These are phyloP conservation scores for Wallacemonas collosoma DNA, from an alignment of 208 protist species.

Conservation along the genomic window DNA sequence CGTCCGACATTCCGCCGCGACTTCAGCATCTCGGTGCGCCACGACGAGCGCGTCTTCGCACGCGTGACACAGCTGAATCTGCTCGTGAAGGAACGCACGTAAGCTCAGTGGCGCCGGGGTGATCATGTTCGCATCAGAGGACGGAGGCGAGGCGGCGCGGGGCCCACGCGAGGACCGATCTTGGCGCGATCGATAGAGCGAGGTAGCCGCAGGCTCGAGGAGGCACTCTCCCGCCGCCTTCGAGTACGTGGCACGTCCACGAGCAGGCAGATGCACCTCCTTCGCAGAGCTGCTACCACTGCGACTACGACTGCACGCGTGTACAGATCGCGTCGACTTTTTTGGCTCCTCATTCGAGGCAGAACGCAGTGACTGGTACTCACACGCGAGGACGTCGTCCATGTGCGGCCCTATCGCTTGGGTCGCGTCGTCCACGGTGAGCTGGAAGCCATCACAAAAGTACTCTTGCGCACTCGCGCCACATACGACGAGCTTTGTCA, in stretches of 20 bases:
- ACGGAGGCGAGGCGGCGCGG: too few relatives aligned
- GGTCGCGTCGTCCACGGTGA: not conserved
- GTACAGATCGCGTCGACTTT: too few relatives aligned
- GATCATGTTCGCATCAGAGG: too few relatives aligned
- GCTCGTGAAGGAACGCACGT: constrained; percentile 18
- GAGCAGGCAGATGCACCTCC: too few relatives aligned
- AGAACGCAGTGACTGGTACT: not conserved
- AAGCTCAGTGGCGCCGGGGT: not conserved
- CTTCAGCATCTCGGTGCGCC: not conserved
- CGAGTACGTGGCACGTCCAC: too few relatives aligned
- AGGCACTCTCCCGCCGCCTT: not conserved
- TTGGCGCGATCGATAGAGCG: constrained; percentile 1
- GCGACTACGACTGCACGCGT: too few relatives aligned
- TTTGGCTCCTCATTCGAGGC: not conserved
- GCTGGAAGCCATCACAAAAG: constrained; percentile 1
- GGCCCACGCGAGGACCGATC: too few relatives aligned
- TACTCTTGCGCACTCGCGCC: not conserved
- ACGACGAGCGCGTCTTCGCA: constrained; percentile 23
- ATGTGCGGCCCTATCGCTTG: not conserved
- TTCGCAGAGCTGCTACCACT: too few relatives aligned
- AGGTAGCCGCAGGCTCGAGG: constrained; percentile 22
- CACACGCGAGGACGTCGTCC: not conserved
- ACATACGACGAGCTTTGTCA: not conserved
- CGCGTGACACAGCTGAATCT: constrained; percentile 25
- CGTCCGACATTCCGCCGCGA: not conserved